phyloP scores from a whole-genome alignment of 2,329 filamentous ascomycete species.

The Alternaria sp. region DNA sequence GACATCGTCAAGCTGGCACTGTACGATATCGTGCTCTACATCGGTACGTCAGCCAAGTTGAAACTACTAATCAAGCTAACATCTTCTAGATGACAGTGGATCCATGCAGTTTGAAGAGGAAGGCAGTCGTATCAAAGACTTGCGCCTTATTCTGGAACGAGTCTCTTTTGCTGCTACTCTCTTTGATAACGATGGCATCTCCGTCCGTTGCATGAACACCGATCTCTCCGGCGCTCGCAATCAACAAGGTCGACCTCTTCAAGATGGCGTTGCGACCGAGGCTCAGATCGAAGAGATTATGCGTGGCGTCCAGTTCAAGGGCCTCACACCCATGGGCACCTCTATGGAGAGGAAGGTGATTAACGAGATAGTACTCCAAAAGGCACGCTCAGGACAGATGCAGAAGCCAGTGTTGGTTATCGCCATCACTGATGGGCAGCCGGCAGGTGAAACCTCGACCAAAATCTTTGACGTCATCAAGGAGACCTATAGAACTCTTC shows the following conservation, averaged over 20 bases:
- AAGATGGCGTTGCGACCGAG: slow-evolving; percentile 65
- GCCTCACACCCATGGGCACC: slow-evolving; percentile 72
- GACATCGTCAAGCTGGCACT: slow-evolving; percentile 70
- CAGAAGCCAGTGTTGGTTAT: slow-evolving; percentile 72
- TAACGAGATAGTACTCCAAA: slow-evolving; percentile 65
- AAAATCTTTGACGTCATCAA: slow-evolving; percentile 67
- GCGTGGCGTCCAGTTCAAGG: slow-evolving; percentile 67
- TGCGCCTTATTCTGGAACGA: slow-evolving; percentile 69
- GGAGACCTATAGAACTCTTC: slow-evolving; percentile 52
- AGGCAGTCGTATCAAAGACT: slow-evolving; percentile 71
- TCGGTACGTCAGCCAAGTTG: slow-evolving; percentile 48
- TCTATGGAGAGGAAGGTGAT: slow-evolving; percentile 69
- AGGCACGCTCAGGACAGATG: slow-evolving; percentile 62
- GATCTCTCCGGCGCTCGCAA: slow-evolving; percentile 48
- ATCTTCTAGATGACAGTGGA: slow-evolving; percentile 67
- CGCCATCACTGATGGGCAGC: slow-evolving; percentile 71
- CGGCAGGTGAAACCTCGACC: slow-evolving; percentile 67
- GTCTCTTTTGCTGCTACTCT: slow-evolving; percentile 71
- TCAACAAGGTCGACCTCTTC: slow-evolving; percentile 48
- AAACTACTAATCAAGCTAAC: slow-evolving; percentile 18
- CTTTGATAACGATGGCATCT: slow-evolving; percentile 74
- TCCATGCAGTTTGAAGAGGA: slow-evolving; percentile 75
- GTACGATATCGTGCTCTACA: slow-evolving; percentile 70
- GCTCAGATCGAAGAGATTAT: slow-evolving; percentile 68
- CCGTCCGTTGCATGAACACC: slow-evolving; percentile 75